Evolutionary conservation across 2,329 filamentous ascomycete species (phyloP).

Genomic region (Mycocentrospora acerina): DNA sequence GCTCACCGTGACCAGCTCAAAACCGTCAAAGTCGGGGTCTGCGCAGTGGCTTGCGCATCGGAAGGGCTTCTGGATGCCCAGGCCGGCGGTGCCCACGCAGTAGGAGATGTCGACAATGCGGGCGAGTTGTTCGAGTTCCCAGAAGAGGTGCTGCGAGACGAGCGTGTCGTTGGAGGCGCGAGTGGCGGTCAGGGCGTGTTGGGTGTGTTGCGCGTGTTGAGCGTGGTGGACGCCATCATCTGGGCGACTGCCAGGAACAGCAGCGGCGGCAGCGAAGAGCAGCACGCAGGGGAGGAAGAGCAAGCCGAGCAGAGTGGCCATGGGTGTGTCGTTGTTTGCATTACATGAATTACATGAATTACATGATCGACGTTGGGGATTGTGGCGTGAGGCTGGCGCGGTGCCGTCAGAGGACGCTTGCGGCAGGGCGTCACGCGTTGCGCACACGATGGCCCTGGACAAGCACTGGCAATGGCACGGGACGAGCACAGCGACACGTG

Average conservation of each 20-base stretch:
- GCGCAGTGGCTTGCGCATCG: slow-evolving; percentile 79
- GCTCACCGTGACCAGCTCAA: slow-evolving; percentile 69
- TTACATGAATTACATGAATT: no score
- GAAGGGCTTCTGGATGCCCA: slow-evolving; percentile 84
- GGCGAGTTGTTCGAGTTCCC: slow-evolving; percentile 81
- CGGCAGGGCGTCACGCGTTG: no score
- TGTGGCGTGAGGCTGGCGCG: slow-evolving; percentile 1
- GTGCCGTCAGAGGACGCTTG: slow-evolving; percentile 22
- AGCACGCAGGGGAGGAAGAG: slow-evolving; percentile 21
- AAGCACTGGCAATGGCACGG: no score
- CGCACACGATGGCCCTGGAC: no score
- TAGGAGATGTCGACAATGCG: slow-evolving; percentile 92
- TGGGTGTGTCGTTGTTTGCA: no score
- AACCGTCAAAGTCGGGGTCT: slow-evolving; percentile 76
- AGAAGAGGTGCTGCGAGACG: slow-evolving; percentile 68
- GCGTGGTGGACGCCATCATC: no score
- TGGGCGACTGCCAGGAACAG: slow-evolving; percentile 8
- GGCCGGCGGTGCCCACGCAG: slow-evolving; percentile 81
- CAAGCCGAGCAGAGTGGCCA: slow-evolving; percentile 25
- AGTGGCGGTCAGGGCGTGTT: slow-evolving; percentile 33
- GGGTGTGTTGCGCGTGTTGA: slow-evolving; percentile 24
- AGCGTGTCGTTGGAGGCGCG: slow-evolving; percentile 32
- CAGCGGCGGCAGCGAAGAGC: slow-evolving; percentile 9
- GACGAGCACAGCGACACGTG: no score
- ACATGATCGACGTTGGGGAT: slow-evolving; percentile 30